phyloP scores from a whole-genome alignment of 208 protist species.

The Trypanosoma melophagium region DNA sequence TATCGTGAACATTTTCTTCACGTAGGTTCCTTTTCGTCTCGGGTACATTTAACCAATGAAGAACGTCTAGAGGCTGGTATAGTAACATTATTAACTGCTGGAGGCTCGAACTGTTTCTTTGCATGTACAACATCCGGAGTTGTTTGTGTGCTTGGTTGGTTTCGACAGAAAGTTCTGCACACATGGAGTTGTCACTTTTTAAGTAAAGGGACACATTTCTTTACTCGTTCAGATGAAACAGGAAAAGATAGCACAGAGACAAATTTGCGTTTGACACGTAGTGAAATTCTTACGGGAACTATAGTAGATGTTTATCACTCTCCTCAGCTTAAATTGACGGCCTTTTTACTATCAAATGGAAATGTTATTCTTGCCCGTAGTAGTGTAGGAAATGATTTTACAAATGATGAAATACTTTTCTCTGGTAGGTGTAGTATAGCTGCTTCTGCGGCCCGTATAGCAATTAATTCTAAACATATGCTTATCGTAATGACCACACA shows the following conservation, averaged over 20 bases:
- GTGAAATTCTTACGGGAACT: slow-evolving; percentile 25
- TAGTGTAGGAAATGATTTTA: slow-evolving; percentile 51
- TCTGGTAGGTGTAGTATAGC: slow-evolving; percentile 35
- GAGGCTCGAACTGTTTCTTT: slow-evolving; percentile 54
- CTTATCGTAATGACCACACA: slow-evolving; percentile 61
- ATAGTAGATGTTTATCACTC: slow-evolving; percentile 53
- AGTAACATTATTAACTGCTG: slow-evolving; percentile 32
- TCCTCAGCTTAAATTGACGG: slow-evolving; percentile 34
- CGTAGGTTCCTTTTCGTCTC: slow-evolving; percentile 30
- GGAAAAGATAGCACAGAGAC: background rate
- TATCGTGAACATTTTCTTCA: slow-evolving; percentile 13
- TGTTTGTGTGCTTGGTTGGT: slow-evolving; percentile 68
- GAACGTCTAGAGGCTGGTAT: slow-evolving; percentile 45
- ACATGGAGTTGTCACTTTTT: slow-evolving; percentile 39
- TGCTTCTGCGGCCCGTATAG: slow-evolving; percentile 31
- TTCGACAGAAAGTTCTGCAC: slow-evolving; percentile 43
- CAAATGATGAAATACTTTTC: slow-evolving; percentile 36
- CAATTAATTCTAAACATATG: slow-evolving; percentile 53
- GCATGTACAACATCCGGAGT: slow-evolving; percentile 63
- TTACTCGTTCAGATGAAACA: slow-evolving; percentile 1
- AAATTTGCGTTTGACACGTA: background rate
- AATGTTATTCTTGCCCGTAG: slow-evolving; percentile 44
- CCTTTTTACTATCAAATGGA: slow-evolving; percentile 59
- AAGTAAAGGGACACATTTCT: slow-evolving; percentile 4
- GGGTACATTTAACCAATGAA: slow-evolving; percentile 42